phyloP scores from a whole-genome alignment of 345 rosid genomes.

The Eucalyptus tenuipes region DNA sequence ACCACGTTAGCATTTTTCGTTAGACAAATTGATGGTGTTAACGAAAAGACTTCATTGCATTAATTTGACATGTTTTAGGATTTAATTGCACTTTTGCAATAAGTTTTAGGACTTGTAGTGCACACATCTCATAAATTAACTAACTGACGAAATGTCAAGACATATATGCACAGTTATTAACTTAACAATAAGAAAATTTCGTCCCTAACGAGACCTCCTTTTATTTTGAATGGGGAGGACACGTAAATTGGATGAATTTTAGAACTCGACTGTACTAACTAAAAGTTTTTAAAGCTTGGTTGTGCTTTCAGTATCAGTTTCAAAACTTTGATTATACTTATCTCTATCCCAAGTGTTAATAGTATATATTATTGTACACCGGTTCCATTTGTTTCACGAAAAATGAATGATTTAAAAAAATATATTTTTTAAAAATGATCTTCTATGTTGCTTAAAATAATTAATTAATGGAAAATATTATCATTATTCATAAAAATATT shows the following conservation, averaged over 20 bases:
- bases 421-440: no score
- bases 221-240: neutral
- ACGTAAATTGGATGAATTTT: rapidly evolving
- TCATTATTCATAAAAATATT: no score
- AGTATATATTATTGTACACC: no score
- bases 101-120: rapidly evolving
- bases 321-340: neutral
- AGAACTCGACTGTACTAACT: rapidly evolving
- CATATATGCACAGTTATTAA: neutral
- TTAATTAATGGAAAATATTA: no score
- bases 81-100: rapidly evolving
- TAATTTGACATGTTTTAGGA: no score
- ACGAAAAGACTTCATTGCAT: rapidly evolving
- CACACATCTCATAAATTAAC: neutral
- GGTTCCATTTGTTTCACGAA: rapidly evolving
- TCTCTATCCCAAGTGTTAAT: neutral
- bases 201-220: neutral
- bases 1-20: rapidly evolving
- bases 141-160: neutral
- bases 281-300: neutral
- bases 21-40: no score
- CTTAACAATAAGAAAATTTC: rapidly evolving
- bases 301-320: rapidly evolving
- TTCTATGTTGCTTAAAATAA: no score
- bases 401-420: no score